A percentile compares a stretch with the other conserved stretches of the same genome.
phyloP scores from a whole-genome alignment of 2,329 filamentous ascomycete genomes.

The Ascochyta lentis region DNA sequence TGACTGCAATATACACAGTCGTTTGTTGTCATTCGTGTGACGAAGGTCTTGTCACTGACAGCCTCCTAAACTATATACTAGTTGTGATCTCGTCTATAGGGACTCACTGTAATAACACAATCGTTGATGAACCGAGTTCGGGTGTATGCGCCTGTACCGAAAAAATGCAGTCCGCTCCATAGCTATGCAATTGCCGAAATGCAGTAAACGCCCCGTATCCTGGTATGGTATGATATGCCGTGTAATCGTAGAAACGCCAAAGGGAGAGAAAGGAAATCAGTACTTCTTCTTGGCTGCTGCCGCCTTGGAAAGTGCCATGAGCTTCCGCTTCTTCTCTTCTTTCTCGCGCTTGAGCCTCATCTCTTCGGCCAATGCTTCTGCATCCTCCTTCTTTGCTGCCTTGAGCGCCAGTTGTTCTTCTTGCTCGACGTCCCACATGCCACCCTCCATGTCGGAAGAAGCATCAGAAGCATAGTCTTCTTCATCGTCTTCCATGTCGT shows the following conservation, averaged over 20 bases:
- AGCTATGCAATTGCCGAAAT: constrained; percentile 41
- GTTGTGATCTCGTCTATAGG: constrained; percentile 19
- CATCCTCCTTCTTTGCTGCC: constrained; percentile 71
- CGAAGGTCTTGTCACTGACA: constrained; percentile 3
- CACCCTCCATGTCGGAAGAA: constrained; percentile 81
- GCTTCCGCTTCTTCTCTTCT: constrained; percentile 45
- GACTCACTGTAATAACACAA: constrained; percentile 27
- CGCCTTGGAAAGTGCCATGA: constrained; percentile 37
- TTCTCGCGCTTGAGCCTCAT: constrained; percentile 46
- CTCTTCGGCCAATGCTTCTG: constrained; percentile 66
- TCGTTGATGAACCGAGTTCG: constrained; percentile 22
- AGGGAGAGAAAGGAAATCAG: constrained; percentile 23
- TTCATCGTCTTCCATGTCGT: constrained; percentile 59
- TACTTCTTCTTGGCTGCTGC: constrained; percentile 42
- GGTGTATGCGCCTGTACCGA: constrained; percentile 27
- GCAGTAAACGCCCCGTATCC: constrained; percentile 31
- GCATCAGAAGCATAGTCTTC: constrained; percentile 69
- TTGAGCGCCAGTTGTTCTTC: constrained; percentile 71
- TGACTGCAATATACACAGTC: constrained; percentile 14
- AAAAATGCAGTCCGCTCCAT: constrained; percentile 34
- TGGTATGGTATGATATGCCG: constrained; percentile 34
- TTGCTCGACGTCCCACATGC: constrained; percentile 73
- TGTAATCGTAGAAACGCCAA: constrained; percentile 39
- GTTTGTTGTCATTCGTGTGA: constrained; percentile 5
- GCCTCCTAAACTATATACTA: constrained; percentile 28